phyloP scores from a whole-genome alignment of 768 basidiomycete genomes.

The Auriscalpium microsporum region DNA sequence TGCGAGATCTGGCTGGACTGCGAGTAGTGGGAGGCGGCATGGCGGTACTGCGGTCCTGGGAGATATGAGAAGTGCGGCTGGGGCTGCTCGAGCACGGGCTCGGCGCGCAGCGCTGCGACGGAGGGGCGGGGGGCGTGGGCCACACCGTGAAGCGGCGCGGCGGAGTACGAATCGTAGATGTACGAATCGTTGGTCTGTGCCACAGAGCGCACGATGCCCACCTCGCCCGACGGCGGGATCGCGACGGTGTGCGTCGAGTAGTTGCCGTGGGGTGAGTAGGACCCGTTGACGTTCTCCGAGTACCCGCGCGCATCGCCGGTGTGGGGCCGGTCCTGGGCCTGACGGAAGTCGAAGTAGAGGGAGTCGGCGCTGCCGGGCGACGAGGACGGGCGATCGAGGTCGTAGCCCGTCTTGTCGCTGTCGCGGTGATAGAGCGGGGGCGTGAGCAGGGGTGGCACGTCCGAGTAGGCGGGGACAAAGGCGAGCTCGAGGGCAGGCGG shows the following conservation, averaged over 20 bases:
- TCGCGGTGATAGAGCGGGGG: conserved; percentile 7
- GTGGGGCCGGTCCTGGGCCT: background rate
- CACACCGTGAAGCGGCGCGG: background rate
- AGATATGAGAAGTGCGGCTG: background rate
- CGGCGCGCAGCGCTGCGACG: background rate
- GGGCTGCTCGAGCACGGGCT: conserved; percentile 4
- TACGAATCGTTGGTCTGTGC: background rate
- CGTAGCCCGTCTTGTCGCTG: conserved; percentile 21
- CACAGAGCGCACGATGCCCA: background rate
- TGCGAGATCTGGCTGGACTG: conserved; percentile 1
- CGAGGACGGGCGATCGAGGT: conserved; percentile 49
- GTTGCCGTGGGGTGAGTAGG: background rate
- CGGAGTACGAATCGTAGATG: background rate
- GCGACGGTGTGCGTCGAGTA: background rate
- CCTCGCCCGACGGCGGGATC: background rate
- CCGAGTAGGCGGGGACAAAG: conserved; percentile 3
- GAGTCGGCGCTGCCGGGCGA: background rate
- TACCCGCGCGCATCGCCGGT: background rate
- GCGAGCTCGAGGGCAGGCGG: conserved; percentile 20
- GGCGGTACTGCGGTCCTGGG: background rate
- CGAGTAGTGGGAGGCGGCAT: background rate
- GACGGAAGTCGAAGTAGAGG: conserved; percentile 10
- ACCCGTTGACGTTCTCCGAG: background rate
- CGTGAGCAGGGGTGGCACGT: conserved; percentile 3
- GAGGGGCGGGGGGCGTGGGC: background rate